Percentiles rank a stretch among this genome's conserved stretches.
These are phyloP conservation scores for Oryza glaberrima DNA, from an alignment of 176 grass and related monocot species.

Conservation along the genomic window DNA sequence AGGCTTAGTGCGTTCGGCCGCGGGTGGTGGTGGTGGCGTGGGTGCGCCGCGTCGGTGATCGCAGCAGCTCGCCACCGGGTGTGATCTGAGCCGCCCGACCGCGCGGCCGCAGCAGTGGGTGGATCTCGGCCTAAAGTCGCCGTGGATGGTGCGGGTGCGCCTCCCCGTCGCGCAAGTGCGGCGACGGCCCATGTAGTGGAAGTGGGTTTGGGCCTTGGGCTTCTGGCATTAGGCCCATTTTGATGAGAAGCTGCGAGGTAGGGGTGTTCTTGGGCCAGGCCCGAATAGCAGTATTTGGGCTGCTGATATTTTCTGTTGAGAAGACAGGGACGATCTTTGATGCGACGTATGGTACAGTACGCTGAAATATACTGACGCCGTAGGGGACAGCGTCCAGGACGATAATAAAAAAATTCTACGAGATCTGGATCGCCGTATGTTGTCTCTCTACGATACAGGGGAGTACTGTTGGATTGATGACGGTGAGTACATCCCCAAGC, in stretches of 20 bases:
- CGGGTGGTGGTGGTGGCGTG: slow-evolving; percentile 26
- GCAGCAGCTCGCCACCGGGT: slow-evolving; percentile 21
- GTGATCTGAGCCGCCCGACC: slow-evolving; percentile 28
- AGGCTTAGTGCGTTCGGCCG: slow-evolving; percentile 44
- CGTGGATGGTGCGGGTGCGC: slow-evolving; percentile 1
- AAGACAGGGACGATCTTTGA: not conserved
- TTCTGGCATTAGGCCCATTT: not conserved
- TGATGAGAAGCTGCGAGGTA: not conserved
- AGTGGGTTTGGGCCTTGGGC: not conserved
- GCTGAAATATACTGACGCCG: not conserved
- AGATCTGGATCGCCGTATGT: not conserved
- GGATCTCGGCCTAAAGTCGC: slow-evolving; percentile 49
- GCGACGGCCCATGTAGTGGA: too few species aligned
- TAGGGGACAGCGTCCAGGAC: not conserved
- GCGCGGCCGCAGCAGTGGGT: not conserved
- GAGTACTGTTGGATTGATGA: too few species aligned
- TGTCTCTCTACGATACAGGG: not conserved
- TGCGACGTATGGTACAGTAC: not conserved
- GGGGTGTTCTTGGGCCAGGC: not conserved
- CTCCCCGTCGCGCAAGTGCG: not conserved
- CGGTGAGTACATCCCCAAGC: too few species aligned
- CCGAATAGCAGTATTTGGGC: not conserved
- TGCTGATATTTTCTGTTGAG: not conserved
- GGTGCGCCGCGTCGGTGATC: slow-evolving; percentile 50
- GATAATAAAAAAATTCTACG: not conserved